Base-by-base conservation (phyloP, 345 rosid genomes). In the Odontarrhena argentea region DNA sequence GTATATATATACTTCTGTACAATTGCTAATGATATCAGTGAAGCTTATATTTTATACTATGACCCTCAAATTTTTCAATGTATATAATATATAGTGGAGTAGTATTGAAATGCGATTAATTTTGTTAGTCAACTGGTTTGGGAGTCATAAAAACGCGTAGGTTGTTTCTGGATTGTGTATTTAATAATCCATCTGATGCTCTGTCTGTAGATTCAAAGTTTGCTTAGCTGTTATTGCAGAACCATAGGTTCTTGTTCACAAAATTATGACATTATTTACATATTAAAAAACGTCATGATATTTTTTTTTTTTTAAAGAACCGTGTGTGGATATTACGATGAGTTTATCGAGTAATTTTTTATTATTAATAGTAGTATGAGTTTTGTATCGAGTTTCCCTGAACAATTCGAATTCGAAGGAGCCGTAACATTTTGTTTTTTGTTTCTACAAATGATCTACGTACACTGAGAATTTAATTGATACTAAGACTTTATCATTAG, bases 71-170 rank as follows among this genome's bases (percentile, higher is more conserved):
- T 0, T 18, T 18, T 18, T 18, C 22, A 0, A 18, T 1, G 22
- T 18, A 18, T 18, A 18, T 18, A 0, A 18, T 18, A 18, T 1
- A 18, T 18, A 18, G 22, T 18, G 22, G 22, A 18, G 22, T 18
- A 18, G 22, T 18, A 8, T 42, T 61, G 48, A 8, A 25, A n/a
- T 38, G 53, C 26, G 54, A 63, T 47, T 30, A 55, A 37, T 9
- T 8, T 12, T 1, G 0, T 40, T 2, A 41, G 74, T 70, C 74
- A 70, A 70, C 74, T 70, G 24, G 42, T 61, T 22, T 35, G 74
- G 67, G 62, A 44, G 48, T 61, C 68, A 35, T 44, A 10, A 63
- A 71, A 64, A 72, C 76, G 76, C 76, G 76, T 72, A 42, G 30
- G 47, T 63, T 47, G 52, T 47, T 38, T 26, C 9, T 9, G 18